Conservation (phyloP, 1,284 basidiomycete genomes). For the Trametes sp. region DNA sequence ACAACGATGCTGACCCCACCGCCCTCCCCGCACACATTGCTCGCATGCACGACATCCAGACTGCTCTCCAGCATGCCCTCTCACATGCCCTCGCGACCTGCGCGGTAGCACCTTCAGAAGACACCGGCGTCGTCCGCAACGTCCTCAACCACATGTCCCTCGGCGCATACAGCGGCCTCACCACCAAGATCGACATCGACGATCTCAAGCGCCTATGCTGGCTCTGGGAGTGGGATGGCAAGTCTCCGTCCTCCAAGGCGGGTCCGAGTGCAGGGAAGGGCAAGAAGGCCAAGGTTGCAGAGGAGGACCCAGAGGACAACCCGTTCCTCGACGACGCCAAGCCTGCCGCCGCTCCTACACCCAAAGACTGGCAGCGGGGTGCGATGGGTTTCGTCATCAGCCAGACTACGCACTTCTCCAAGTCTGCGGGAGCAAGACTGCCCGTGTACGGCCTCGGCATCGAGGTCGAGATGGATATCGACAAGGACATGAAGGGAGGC, state of each 20-base stretch:
- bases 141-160: constrained; percentile 81
- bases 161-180: constrained; percentile 70
- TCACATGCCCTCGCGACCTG: constrained; percentile 84
- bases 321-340: constrained; percentile 65
- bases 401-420: constrained; percentile 73
- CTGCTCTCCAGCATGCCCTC: constrained; percentile 76
- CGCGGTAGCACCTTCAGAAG: constrained; percentile 76
- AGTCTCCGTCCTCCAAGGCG: constrained; percentile 42
- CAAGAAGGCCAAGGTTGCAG: constrained; percentile 41
- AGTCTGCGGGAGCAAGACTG: constrained; percentile 67
- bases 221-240: constrained; percentile 87
- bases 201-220: constrained; percentile 81
- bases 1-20: constrained; percentile 34
- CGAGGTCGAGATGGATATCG: constrained; percentile 83
- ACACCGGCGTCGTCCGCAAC: constrained; percentile 76
- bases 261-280: constrained; percentile 18
- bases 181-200: constrained; percentile 65
- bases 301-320: constrained; percentile 71
- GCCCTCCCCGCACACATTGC: constrained; percentile 65
- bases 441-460: constrained; percentile 85
- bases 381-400: constrained; percentile 79
- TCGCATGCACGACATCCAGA: constrained; percentile 68
- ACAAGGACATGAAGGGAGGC: constrained; percentile 77
- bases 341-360: constrained; percentile 40
- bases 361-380: constrained; percentile 77